Evolutionary conservation across 257 asterid species (phyloP).

Genomic region (Petunia secreta): DNA sequence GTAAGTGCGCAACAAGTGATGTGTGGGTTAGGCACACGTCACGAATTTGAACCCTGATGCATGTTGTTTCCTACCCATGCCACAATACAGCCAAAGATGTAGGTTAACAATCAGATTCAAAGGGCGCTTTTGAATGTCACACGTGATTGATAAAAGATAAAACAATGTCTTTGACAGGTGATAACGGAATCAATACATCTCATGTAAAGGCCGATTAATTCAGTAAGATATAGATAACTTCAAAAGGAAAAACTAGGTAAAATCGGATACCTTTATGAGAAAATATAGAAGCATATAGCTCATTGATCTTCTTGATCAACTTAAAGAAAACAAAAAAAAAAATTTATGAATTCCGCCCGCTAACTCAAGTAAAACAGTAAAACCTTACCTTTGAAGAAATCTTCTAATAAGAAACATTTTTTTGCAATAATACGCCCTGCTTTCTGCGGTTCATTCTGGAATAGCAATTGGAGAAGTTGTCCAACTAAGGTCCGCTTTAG

Average conservation of each 20-base stretch:
- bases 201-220: neutral
- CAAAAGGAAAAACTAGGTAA: neutral
- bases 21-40: too few species aligned
- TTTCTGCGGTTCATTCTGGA: slow-evolving; percentile 68
- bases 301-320: neutral
- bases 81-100: too few species aligned
- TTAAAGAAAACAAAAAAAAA: neutral
- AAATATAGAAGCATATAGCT: neutral
- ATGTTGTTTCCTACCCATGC: too few species aligned
- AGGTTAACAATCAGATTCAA: too few species aligned
- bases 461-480: slow-evolving; percentile 72
- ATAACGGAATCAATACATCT: neutral
- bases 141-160: too few species aligned
- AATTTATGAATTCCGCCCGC: neutral
- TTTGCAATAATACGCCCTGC: slow-evolving; percentile 74
- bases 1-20: too few species aligned
- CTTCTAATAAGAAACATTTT: slow-evolving; percentile 70
- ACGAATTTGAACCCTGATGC: too few species aligned
- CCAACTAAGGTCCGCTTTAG: slow-evolving; percentile 58
- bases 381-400: slow-evolving; percentile 70
- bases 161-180: too few species aligned
- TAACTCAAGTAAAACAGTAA: slow-evolving; percentile 2
- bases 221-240: neutral
- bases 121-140: too few species aligned
- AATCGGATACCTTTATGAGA: neutral